Conservation (phyloP, 176 grass and related monocot species). For the Rhipidocladum racemiflorum region DNA sequence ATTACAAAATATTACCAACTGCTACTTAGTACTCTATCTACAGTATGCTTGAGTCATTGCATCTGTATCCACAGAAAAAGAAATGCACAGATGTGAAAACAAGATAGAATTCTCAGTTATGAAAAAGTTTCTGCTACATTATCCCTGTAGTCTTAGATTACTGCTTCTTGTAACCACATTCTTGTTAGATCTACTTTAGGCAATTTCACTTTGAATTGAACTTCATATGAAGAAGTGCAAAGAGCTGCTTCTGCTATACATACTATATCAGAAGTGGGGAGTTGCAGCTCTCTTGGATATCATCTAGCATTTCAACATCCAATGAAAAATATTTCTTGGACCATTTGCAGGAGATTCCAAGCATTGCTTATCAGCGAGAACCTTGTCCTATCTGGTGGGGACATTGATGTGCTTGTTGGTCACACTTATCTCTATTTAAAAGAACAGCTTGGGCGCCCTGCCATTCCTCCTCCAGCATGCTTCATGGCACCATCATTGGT, state of each 20-base stretch:
- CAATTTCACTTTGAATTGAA: slow-evolving; percentile 8
- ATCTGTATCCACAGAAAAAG: neutral
- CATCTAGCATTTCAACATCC: slow-evolving; percentile 8
- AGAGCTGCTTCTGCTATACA: neutral
- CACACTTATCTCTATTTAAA: slow-evolving; percentile 91
- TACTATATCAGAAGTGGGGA: neutral
- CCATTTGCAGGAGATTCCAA: slow-evolving; percentile 69
- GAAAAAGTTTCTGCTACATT: neutral
- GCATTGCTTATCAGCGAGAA: slow-evolving; percentile 74
- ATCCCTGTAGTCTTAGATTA: neutral
- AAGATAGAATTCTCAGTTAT: neutral
- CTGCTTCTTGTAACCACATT: neutral
- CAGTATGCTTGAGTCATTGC: neutral
- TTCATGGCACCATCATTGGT: slow-evolving; percentile 98
- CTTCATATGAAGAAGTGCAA: neutral
- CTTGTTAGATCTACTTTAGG: neutral
- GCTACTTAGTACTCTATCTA: neutral
- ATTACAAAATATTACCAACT: neutral
- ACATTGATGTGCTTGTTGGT: slow-evolving; percentile 81
- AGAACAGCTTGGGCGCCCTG: slow-evolving; percentile 67
- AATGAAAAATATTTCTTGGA: slow-evolving; percentile 5
- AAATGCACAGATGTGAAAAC: neutral
- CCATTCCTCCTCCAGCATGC: slow-evolving; percentile 82
- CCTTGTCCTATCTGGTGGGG: slow-evolving; percentile 53
- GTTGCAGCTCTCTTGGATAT: neutral